Evolutionary conservation across 2,329 filamentous ascomycete species (phyloP).

Genomic region (Gaeumannomyces tritici): DNA sequence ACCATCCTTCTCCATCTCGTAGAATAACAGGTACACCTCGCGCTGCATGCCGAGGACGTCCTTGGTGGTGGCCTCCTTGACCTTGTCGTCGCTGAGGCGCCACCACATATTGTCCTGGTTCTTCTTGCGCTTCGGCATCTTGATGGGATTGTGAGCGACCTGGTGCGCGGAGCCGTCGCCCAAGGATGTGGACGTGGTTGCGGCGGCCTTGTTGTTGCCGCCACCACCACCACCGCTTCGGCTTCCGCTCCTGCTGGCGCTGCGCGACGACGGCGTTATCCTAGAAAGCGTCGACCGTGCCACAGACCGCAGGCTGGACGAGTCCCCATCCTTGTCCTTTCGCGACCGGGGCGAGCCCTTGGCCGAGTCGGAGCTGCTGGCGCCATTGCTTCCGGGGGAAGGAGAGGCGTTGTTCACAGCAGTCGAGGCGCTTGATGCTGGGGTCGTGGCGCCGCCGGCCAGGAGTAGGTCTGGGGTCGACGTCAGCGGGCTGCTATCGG

Average conservation of each 20-base stretch:
- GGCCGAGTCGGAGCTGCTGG: background rate
- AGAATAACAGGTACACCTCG: conserved; percentile 94
- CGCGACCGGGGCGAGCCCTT: conserved; percentile 12
- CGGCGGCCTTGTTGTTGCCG: conserved; percentile 10
- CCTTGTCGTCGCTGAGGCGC: conserved; percentile 95
- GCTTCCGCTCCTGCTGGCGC: conserved; percentile 17
- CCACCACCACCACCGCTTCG: background rate
- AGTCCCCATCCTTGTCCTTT: conserved; percentile 28
- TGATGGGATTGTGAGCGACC: conserved; percentile 3
- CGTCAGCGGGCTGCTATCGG: conserved; percentile 28
- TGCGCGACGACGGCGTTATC: conserved; percentile 27
- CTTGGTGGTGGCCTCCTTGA: conserved; percentile 85
- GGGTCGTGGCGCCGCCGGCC: conserved; percentile 7
- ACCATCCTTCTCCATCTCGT: conserved; percentile 62
- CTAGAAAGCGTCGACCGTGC: conserved; percentile 43
- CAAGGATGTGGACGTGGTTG: background rate
- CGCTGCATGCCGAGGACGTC: conserved; percentile 91
- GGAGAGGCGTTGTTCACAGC: conserved; percentile 4
- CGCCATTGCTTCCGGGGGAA: background rate
- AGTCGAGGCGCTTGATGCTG: conserved; percentile 13
- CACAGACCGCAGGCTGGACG: conserved; percentile 44
- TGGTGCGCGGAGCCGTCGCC: conserved; percentile 6
- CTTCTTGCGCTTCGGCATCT: conserved; percentile 18
- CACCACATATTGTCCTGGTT: conserved; percentile 75
- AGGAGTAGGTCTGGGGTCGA: conserved; percentile 39